Evolutionary conservation across 2,329 filamentous ascomycete species (phyloP).

Genomic region (Madurella fahalii): DNA sequence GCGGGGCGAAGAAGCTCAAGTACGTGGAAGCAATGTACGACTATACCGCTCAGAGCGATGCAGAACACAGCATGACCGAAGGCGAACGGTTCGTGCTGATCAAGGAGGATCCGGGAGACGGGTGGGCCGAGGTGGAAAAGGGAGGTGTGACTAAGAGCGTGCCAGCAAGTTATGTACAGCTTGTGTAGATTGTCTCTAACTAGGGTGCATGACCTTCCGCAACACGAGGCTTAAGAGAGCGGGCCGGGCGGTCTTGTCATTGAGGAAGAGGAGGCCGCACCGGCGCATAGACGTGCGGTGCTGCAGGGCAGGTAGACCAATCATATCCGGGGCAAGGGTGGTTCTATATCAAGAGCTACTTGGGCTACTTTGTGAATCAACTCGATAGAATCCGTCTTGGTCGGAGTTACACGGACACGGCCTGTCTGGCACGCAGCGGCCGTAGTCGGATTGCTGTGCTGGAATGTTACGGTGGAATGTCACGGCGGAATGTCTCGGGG

Average conservation of each 20-base stretch:
- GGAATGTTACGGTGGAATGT: too few species aligned
- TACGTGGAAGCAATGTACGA: constrained; percentile 94
- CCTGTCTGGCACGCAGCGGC: too few species aligned
- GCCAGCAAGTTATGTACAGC: constrained; percentile 87
- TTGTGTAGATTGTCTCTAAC: constrained; percentile 46
- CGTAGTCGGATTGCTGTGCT: too few species aligned
- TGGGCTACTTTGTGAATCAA: too few species aligned
- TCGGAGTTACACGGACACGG: too few species aligned
- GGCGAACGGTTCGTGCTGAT: constrained; percentile 90
- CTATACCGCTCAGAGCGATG: constrained; percentile 79
- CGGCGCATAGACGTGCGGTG: too few species aligned
- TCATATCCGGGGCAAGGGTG: too few species aligned
- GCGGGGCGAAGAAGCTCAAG: constrained; percentile 88
- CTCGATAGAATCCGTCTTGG: too few species aligned
- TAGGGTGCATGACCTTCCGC: background rate
- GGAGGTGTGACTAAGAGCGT: constrained; percentile 83
- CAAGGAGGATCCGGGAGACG: constrained; percentile 83
- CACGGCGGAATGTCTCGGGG: too few species aligned
- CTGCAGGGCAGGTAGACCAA: too few species aligned
- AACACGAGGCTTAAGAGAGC: background rate
- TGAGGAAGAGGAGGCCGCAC: too few species aligned
- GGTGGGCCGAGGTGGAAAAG: constrained; percentile 95
- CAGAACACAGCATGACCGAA: constrained; percentile 85
- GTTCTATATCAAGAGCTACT: too few species aligned
- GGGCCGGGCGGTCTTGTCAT: background rate